A percentile compares a stretch with the other conserved stretches of the same genome.
These are phyloP conservation scores for Carpinus viminea DNA, from an alignment of 306 rosid species.

Conservation along the genomic window DNA sequence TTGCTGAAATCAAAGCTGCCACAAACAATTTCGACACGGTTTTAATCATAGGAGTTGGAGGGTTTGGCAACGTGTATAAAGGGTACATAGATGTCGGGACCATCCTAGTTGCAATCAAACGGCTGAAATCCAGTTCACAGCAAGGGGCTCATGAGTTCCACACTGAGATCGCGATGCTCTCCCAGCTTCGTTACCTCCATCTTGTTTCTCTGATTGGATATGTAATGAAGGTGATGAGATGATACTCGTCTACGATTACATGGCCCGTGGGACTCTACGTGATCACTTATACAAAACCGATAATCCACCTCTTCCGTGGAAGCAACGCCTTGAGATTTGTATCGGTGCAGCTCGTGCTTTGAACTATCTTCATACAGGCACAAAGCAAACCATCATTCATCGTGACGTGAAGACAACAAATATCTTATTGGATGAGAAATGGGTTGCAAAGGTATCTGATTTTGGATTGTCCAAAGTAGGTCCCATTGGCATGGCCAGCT, in stretches of 20 bases:
- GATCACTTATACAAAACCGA: no score
- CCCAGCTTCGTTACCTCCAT: constrained; percentile 19
- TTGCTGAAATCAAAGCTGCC: constrained; percentile 29
- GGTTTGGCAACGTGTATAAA: constrained; percentile 28
- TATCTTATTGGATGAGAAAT: no score
- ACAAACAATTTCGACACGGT: constrained; percentile 15
- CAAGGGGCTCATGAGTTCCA: constrained; percentile 29
- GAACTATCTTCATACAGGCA: no score
- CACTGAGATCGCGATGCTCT: constrained; percentile 27
- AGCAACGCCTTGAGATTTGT: no score
- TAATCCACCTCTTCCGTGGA: no score
- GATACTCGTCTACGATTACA: constrained; percentile 29
- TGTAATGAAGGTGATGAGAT: constrained; percentile 17
- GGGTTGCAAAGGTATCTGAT: no score
- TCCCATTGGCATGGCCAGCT: no score
- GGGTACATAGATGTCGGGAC: neutral
- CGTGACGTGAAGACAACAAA: no score
- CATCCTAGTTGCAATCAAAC: constrained; percentile 20
- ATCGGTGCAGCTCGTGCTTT: no score
- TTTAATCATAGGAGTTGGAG: constrained; percentile 22
- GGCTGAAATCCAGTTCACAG: constrained; percentile 13
- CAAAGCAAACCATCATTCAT: no score
- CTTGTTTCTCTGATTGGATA: constrained; percentile 29
- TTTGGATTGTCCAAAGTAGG: no score
- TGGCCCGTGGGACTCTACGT: constrained; percentile 12